A percentile compares a stretch with the other conserved stretches of the same genome.
Conservation (phyloP, 2,329 filamentous ascomycete genomes). For the Chrysosporium keratinophilum region DNA sequence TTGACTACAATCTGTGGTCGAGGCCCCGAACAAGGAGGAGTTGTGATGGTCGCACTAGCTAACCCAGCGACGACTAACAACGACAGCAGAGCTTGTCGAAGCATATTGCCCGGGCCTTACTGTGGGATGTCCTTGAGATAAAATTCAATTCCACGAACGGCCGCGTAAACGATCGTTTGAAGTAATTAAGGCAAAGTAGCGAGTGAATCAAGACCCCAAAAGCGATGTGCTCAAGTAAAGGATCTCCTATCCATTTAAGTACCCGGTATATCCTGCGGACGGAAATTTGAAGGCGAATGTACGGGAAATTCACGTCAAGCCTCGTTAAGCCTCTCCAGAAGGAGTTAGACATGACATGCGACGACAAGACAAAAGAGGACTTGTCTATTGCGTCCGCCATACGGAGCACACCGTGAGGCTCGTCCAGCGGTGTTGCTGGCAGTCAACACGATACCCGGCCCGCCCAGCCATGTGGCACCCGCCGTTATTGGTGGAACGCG, state of each 20-base stretch:
- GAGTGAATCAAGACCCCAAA: not conserved
- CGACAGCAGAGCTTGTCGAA: not conserved
- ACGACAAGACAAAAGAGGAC: not conserved
- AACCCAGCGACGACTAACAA: not conserved
- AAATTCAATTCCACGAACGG: not conserved
- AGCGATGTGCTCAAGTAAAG: not conserved
- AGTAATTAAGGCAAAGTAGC: not conserved
- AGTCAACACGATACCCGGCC: not conserved
- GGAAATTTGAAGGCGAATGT: no score
- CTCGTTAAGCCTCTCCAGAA: constrained; percentile 6
- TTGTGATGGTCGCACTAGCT: not conserved
- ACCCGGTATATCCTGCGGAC: not conserved
- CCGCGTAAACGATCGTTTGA: not conserved
- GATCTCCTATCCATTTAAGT: not conserved
- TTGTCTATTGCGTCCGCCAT: not conserved
- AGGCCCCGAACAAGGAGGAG: not conserved
- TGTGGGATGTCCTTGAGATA: not conserved
- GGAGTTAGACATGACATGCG: not conserved
- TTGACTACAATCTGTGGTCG: not conserved
- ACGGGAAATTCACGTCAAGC: not conserved
- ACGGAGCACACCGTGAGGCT: no score
- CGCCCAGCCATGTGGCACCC: not conserved
- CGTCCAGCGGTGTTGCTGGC: no score
- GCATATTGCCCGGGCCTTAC: not conserved
- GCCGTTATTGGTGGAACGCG: not conserved